Evolutionary conservation across 139 green algal species (phyloP).

Genomic region (Chlorella sp.): DNA sequence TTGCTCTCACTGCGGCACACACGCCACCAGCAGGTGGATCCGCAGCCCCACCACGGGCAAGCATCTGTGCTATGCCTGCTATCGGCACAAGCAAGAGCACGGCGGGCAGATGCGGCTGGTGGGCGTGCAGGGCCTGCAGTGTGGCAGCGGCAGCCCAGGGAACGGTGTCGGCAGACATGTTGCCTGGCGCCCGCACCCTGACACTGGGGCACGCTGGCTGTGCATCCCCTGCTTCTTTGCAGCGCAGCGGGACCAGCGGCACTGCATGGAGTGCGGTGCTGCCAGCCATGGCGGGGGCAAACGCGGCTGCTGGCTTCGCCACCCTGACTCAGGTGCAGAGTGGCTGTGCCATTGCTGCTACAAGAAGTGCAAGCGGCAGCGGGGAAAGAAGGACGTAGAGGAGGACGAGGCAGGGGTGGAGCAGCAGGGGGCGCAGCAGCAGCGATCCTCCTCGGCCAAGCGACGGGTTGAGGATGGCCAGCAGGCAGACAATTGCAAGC

Average conservation of each 20-base stretch:
- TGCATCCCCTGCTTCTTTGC: not conserved
- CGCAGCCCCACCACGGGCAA: not conserved
- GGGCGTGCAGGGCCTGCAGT: not conserved
- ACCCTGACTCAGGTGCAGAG: not conserved
- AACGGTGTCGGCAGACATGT: not conserved
- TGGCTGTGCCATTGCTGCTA: not conserved
- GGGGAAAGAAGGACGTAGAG: too few species aligned
- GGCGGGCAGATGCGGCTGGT: not conserved
- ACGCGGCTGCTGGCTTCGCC: not conserved
- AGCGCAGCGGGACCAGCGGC: not conserved
- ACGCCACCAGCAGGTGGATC: not conserved
- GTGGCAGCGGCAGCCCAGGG: not conserved
- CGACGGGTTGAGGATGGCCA: not conserved
- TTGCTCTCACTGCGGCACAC: not conserved
- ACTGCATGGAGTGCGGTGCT: not conserved
- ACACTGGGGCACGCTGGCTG: not conserved
- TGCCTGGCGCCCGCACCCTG: not conserved
- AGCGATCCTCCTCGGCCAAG: too few species aligned
- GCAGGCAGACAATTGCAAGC: too few species aligned
- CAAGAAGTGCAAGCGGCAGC: not conserved
- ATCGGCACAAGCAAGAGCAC: not conserved
- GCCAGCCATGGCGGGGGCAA: not conserved
- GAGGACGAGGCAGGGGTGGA: not conserved
- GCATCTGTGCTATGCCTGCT: not conserved
- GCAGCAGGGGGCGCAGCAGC: not conserved